Percentiles rank a stretch among this genome's conserved stretches.
phyloP scores from a whole-genome alignment of 1,284 basidiomycete genomes.

The Melampsora larici-populina region DNA sequence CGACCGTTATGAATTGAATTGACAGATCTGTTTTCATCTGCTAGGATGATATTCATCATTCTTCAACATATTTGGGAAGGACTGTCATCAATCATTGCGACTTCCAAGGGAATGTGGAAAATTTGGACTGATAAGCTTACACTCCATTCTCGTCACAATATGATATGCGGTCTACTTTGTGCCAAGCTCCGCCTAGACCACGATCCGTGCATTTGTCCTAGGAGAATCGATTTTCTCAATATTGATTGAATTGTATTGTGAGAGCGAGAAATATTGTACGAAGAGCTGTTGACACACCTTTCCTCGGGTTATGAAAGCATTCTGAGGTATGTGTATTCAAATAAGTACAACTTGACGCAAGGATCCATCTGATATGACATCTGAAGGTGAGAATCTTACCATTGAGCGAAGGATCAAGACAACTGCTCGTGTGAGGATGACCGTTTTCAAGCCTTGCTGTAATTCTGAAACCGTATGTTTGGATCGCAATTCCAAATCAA shows the following conservation, averaged over 20 bases:
- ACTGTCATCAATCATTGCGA: not conserved
- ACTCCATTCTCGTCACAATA: not conserved
- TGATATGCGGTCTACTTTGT: not conserved
- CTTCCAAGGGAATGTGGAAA: not conserved
- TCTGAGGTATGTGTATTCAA: not conserved
- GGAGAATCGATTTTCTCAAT: not conserved
- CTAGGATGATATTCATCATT: conserved; percentile 2
- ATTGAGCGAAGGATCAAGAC: not conserved
- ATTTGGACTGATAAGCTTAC: not conserved
- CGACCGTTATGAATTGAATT: not conserved
- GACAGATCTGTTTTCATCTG: not conserved
- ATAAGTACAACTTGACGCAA: not conserved
- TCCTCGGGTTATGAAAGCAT: conserved; percentile 9
- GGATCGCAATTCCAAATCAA: not conserved
- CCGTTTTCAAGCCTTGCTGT: not conserved
- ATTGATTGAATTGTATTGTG: not conserved
- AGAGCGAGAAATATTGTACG: too few species aligned
- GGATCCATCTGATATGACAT: too few species aligned
- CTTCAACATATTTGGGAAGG: not conserved
- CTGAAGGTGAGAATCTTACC: not conserved
- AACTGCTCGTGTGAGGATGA: not conserved
- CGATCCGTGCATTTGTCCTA: not conserved
- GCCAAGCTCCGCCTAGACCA: not conserved
- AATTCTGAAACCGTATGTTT: not conserved
- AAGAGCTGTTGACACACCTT: not conserved